phyloP scores from a whole-genome alignment of 2,329 filamentous ascomycete species.

The Ceratocystis cubensis region DNA sequence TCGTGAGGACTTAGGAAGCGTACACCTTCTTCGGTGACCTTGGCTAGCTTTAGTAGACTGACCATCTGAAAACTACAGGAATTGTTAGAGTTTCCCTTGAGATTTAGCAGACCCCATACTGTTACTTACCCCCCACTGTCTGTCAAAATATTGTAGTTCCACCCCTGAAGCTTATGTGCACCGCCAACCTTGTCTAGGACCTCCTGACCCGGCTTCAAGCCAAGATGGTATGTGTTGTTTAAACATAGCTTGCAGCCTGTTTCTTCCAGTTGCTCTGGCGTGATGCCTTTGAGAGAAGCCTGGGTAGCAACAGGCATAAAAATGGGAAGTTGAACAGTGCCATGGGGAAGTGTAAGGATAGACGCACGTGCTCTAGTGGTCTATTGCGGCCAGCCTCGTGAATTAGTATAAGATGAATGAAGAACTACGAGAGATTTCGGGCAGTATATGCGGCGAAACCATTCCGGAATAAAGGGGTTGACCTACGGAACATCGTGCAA shows the following conservation, averaged over 20 bases:
- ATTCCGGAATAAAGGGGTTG: background rate
- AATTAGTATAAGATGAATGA: background rate
- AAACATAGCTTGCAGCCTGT: slow-evolving; percentile 82
- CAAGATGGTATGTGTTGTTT: slow-evolving; percentile 97
- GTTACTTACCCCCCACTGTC: slow-evolving; percentile 52
- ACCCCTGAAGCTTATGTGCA: slow-evolving; percentile 87
- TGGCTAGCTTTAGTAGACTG: slow-evolving; percentile 81
- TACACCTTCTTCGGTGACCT: slow-evolving; percentile 89
- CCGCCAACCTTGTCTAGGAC: slow-evolving; percentile 79
- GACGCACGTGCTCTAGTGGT: slow-evolving; percentile 91
- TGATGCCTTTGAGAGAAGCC: slow-evolving; percentile 86
- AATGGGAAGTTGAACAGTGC: slow-evolving; percentile 74
- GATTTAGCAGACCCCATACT: background rate
- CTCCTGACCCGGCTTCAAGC: slow-evolving; percentile 84
- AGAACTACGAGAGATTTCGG: background rate
- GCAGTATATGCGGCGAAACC: too few species aligned
- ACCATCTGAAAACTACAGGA: slow-evolving; percentile 91
- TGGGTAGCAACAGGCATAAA: slow-evolving; percentile 99
- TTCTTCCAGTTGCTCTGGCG: slow-evolving; percentile 79
- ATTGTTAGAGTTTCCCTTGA: slow-evolving; percentile 6
- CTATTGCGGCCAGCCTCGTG: slow-evolving; percentile 34
- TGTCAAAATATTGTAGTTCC: slow-evolving; percentile 89
- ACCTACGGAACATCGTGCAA: slow-evolving; percentile 68
- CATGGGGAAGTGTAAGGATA: slow-evolving; percentile 77
- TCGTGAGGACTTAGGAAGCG: slow-evolving; percentile 94